A percentile compares a stretch with the other conserved stretches of the same genome.
phyloP scores from a whole-genome alignment of 2,329 filamentous ascomycete genomes.

The Rhynchosporium agropyri region DNA sequence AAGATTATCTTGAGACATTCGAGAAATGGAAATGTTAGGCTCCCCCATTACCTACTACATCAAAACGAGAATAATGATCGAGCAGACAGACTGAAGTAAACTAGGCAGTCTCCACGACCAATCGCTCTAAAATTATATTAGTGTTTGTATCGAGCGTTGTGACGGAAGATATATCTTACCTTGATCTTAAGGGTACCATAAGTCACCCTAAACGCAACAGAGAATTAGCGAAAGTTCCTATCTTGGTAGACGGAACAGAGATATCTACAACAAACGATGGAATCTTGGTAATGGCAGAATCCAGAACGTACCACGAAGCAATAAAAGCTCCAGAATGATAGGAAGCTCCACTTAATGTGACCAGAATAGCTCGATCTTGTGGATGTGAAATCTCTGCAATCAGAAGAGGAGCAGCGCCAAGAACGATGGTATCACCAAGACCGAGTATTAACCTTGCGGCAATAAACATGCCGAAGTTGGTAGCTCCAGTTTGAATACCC shows the following conservation, averaged over 20 bases:
- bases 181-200: constrained; percentile 29
- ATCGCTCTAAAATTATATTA: constrained; percentile 4
- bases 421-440: constrained; percentile 39
- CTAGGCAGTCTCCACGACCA: constrained; percentile 24
- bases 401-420: constrained; percentile 40
- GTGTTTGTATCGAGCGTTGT: not conserved
- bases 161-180: not conserved
- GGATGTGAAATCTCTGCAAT: constrained; percentile 51
- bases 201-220: constrained; percentile 38
- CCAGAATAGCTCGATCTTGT: constrained; percentile 49
- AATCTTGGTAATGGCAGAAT: no score
- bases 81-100: constrained; percentile 21
- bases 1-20: no score
- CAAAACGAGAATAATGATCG: constrained; percentile 1
- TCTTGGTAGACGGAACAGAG: no score
- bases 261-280: no score
- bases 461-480: constrained; percentile 48
- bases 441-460: constrained; percentile 44
- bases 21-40: no score
- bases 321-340: constrained; percentile 50
- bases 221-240: no score
- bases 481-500: constrained; percentile 44
- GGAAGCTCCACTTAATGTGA: constrained; percentile 48
- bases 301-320: constrained; percentile 43
- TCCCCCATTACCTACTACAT: constrained; percentile 5